Conservation (phyloP, 805 yeast genomes). For the Candida loeiensis region DNA sequence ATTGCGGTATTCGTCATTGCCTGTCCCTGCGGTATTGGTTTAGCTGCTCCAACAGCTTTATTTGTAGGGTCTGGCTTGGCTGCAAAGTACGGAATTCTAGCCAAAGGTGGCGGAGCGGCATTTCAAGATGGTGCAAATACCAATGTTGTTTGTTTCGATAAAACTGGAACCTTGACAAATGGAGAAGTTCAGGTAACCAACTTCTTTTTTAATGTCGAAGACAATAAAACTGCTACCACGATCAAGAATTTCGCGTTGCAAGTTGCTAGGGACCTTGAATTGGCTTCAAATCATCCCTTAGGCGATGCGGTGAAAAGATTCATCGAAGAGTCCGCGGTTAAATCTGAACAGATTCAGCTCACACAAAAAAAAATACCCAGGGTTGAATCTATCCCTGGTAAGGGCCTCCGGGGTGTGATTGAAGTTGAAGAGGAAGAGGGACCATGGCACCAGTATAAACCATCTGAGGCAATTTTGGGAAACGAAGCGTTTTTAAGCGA, state of each 20-base stretch:
- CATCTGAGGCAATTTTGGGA: conserved; percentile 47
- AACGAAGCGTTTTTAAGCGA: conserved; percentile 59
- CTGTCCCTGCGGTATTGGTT: conserved; percentile 82
- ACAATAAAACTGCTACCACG: conserved; percentile 14
- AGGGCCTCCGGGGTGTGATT: conserved; percentile 51
- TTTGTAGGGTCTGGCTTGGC: conserved; percentile 79
- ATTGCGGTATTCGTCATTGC: conserved; percentile 80
- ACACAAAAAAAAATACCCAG: conserved; percentile 40
- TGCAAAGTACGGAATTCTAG: conserved; percentile 71
- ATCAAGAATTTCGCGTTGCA: conserved; percentile 36
- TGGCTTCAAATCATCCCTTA: conserved; percentile 65
- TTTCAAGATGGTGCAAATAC: conserved; percentile 71
- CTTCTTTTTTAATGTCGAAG: conserved; percentile 24
- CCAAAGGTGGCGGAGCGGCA: conserved; percentile 79
- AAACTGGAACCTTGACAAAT: conserved; percentile 74
- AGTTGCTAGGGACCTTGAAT: conserved; percentile 55
- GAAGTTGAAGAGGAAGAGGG: conserved; percentile 19
- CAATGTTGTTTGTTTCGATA: conserved; percentile 68
- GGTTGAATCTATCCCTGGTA: conserved; percentile 56
- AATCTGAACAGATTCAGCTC: conserved; percentile 14
- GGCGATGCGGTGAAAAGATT: conserved; percentile 51
- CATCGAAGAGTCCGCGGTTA: conserved; percentile 29
- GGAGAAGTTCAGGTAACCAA: conserved; percentile 60
- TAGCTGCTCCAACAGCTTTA: conserved; percentile 82
- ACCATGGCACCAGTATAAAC: conserved; percentile 32